Evolutionary conservation across 1,284 basidiomycete species (phyloP).

Genomic region (Sporisorium scitamineum): DNA sequence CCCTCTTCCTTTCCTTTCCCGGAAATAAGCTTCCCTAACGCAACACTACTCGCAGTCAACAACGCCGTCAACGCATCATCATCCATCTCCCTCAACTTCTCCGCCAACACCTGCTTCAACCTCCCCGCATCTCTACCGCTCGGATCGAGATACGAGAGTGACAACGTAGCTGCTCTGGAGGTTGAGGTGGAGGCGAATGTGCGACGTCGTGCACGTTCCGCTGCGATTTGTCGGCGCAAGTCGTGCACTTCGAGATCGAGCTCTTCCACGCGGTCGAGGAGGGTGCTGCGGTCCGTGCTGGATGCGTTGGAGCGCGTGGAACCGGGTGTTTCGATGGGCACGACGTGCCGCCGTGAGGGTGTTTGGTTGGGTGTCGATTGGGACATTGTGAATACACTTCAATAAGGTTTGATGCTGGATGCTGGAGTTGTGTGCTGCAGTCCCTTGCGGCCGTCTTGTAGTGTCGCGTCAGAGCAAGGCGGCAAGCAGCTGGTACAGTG

Average conservation of each 20-base stretch:
- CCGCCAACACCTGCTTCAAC: conserved; percentile 14
- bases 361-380: conserved; percentile 18
- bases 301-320: conserved; percentile 33
- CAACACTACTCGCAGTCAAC: conserved; percentile 5
- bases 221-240: conserved; percentile 11
- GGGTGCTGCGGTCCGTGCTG: conserved; percentile 19
- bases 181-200: not conserved
- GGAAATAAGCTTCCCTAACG: conserved; percentile 5
- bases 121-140: not conserved
- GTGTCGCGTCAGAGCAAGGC: too few species aligned
- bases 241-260: conserved; percentile 38
- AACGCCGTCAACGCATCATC: conserved; percentile 40
- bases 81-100: conserved; percentile 25
- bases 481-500: not conserved
- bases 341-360: conserved; percentile 24
- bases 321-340: conserved; percentile 23
- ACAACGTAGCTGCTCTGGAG: not conserved
- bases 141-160: conserved; percentile 10
- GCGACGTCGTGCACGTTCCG: conserved; percentile 26
- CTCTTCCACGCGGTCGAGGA: conserved; percentile 28
- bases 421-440: not conserved
- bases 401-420: not conserved
- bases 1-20: not conserved
- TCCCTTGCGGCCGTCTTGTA: not conserved
- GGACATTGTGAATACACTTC: conserved; percentile 15